Conservation (phyloP, 2,329 filamentous ascomycete genomes). For the Cladosporium sp. region DNA sequence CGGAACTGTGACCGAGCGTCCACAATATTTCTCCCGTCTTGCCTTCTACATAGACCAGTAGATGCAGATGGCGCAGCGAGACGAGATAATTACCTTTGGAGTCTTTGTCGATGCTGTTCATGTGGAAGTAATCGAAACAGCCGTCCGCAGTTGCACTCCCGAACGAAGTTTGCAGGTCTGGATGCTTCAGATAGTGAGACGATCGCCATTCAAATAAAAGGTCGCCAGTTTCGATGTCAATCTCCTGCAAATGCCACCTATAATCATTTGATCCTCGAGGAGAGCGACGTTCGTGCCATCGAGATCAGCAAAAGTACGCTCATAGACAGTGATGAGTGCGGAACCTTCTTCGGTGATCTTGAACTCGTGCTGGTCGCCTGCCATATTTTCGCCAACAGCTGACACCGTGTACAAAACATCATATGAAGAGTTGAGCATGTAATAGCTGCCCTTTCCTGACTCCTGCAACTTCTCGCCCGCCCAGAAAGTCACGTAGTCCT, state of each 20-base stretch:
- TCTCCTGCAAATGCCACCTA: slow-evolving; percentile 22
- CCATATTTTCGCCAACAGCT: slow-evolving; percentile 33
- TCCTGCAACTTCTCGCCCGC: slow-evolving; percentile 27
- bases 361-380: slow-evolving; percentile 42
- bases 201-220: slow-evolving; percentile 14
- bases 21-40: slow-evolving; percentile 46
- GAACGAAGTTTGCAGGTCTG: background rate
- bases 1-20: slow-evolving; percentile 36
- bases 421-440: slow-evolving; percentile 26
- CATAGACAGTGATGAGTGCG: slow-evolving; percentile 38
- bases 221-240: slow-evolving; percentile 22
- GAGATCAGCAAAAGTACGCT: slow-evolving; percentile 7
- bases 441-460: slow-evolving; percentile 24
- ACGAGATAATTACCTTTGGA: slow-evolving; percentile 49
- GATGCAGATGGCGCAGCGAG: slow-evolving; percentile 46
- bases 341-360: slow-evolving; percentile 37
- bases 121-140: slow-evolving; percentile 48
- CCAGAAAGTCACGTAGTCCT: slow-evolving; percentile 34
- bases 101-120: slow-evolving; percentile 53
- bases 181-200: slow-evolving; percentile 44
- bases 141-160: background rate
- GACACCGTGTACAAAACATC: slow-evolving; percentile 34
- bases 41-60: slow-evolving; percentile 44
- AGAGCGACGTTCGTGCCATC: slow-evolving; percentile 22
- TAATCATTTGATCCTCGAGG: slow-evolving; percentile 31